phyloP scores from a whole-genome alignment of 257 asterid species.

The Fraxinus pennsylvanica region DNA sequence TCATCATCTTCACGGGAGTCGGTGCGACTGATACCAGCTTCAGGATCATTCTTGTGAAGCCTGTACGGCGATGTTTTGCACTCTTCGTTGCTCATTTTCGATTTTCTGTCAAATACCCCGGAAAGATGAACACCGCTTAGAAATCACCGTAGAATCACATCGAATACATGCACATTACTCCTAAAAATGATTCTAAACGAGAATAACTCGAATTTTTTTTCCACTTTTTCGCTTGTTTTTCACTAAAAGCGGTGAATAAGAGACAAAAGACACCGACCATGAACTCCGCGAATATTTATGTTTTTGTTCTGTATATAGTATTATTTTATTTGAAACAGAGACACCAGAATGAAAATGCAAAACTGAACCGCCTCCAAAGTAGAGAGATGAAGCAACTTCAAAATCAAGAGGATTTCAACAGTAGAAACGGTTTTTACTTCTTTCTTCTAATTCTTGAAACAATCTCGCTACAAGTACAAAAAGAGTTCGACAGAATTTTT shows the following conservation, averaged over 20 bases:
- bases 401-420: neutral
- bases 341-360: neutral
- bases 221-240: neutral
- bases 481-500: too few relatives aligned
- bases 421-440: neutral
- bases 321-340: neutral
- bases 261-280: neutral
- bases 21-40: slow-evolving; percentile 41
- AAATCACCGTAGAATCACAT: slow-evolving; percentile 20
- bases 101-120: slow-evolving; percentile 47
- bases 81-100: slow-evolving; percentile 35
- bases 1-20: slow-evolving; percentile 45
- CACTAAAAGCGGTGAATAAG: neutral
- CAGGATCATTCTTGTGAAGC: slow-evolving; percentile 63
- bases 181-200: slow-evolving; percentile 6
- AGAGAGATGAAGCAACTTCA: neutral
- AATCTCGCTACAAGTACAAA: too few relatives aligned
- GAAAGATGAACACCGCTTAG: slow-evolving; percentile 58
- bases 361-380: neutral
- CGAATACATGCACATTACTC: slow-evolving; percentile 21
- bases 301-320: neutral
- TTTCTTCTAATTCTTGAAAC: neutral
- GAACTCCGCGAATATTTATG: neutral
- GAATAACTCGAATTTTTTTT: neutral
- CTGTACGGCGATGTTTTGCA: slow-evolving; percentile 57